Percentiles rank a stretch among this genome's conserved stretches.
Conservation (phyloP, 2,329 filamentous ascomycete species). For the Teratosphaeria zuluensis region DNA sequence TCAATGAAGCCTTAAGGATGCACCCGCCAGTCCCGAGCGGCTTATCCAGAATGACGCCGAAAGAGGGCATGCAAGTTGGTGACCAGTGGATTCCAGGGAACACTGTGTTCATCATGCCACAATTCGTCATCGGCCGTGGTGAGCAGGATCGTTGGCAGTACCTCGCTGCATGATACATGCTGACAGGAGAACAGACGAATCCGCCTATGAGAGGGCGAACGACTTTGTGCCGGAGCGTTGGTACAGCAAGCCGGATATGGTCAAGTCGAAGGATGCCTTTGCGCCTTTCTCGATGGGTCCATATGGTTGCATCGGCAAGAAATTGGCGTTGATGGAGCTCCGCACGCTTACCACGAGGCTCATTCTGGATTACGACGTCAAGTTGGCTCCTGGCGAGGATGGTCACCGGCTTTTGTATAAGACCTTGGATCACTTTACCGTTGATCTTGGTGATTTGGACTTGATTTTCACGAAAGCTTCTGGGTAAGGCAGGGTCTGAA, state of each 20-base stretch:
- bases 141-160: background rate
- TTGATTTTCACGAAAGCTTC: conserved; percentile 12
- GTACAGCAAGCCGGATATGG: conserved; percentile 25
- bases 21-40: conserved; percentile 32
- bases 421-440: conserved; percentile 30
- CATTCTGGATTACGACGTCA: conserved; percentile 27
- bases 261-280: conserved; percentile 27
- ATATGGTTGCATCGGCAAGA: conserved; percentile 30
- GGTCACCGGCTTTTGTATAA: conserved; percentile 23
- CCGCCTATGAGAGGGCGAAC: conserved; percentile 18
- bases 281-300: conserved; percentile 27
- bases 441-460: conserved; percentile 19
- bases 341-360: conserved; percentile 26
- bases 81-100: conserved; percentile 26
- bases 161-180: background rate
- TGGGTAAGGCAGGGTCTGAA: background rate
- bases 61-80: conserved; percentile 29
- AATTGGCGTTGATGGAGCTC: conserved; percentile 29
- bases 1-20: conserved; percentile 36
- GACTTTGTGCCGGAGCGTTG: conserved; percentile 30
- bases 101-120: conserved; percentile 9
- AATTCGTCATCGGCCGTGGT: conserved; percentile 14
- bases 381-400: conserved; percentile 29
- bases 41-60: conserved; percentile 28
- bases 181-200: conserved; percentile 11